Evolutionary conservation across 2,329 filamentous ascomycete species (phyloP).

Genomic region (Colletotrichum higginsianum): DNA sequence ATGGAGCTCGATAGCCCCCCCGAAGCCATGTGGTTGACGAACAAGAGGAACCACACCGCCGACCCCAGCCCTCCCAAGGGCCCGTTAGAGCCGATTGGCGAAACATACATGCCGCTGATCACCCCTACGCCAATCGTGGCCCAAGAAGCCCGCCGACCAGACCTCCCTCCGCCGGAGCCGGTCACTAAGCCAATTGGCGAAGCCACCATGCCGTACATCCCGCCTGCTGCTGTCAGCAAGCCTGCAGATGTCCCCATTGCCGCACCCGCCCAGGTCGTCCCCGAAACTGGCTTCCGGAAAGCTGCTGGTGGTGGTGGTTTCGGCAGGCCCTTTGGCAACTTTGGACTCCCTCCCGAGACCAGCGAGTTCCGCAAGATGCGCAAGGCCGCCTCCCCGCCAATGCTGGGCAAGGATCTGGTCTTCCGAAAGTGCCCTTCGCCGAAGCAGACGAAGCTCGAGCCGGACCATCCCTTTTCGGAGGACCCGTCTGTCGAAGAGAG

Average conservation of each 20-base stretch:
- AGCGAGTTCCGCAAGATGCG: constrained; percentile 62
- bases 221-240: constrained; percentile 18
- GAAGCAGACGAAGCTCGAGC: constrained; percentile 86
- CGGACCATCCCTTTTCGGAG: constrained; percentile 75
- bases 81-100: constrained; percentile 38
- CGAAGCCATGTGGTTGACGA: constrained; percentile 60
- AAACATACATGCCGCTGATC: constrained; percentile 41
- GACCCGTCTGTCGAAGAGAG: constrained; percentile 61
- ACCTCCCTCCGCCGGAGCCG: constrained; percentile 30
- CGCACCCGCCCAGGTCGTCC: constrained; percentile 52
- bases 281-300: constrained; percentile 59
- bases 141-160: constrained; percentile 21
- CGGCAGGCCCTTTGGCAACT: constrained; percentile 60
- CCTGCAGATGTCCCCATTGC: constrained; percentile 43
- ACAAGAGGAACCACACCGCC: constrained; percentile 46
- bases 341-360: constrained; percentile 52
- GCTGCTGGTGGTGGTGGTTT: constrained; percentile 54
- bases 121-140: constrained; percentile 14
- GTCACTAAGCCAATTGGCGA: constrained; percentile 31
- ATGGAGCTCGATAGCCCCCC: constrained; percentile 59
- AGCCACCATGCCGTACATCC: constrained; percentile 29
- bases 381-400: constrained; percentile 79
- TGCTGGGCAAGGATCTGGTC: constrained; percentile 86
- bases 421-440: constrained; percentile 89
- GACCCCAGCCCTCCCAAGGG: constrained; percentile 13